Conservation (phyloP, 2,329 filamentous ascomycete genomes). For the Neofusicoccum laricinum region DNA sequence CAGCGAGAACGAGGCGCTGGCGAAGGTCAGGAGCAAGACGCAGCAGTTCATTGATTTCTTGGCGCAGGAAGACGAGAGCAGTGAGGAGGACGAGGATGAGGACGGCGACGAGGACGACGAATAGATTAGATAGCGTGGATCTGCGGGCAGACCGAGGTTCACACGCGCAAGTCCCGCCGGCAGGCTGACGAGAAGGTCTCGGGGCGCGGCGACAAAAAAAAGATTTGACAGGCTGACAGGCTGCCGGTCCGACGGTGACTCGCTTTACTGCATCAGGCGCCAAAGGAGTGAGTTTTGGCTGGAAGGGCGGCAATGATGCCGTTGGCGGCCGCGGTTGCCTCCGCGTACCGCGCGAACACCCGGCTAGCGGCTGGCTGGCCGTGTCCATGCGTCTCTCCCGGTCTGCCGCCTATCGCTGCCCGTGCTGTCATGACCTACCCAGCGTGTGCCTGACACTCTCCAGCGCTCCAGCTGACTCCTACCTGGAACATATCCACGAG, state of each 20-base stretch:
- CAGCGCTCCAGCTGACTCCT: slow-evolving; percentile 12
- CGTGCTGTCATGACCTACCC: slow-evolving; percentile 8
- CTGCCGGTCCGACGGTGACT: background rate
- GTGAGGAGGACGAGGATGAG: slow-evolving; percentile 52
- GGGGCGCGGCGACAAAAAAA: background rate
- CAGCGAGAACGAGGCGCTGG: slow-evolving; percentile 65
- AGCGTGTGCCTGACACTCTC: slow-evolving; percentile 13
- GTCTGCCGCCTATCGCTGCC: background rate
- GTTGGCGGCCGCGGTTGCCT: slow-evolving; percentile 6
- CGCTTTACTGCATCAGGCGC: background rate
- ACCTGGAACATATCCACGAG: slow-evolving; percentile 3
- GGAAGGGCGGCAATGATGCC: background rate
- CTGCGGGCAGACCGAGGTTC: background rate
- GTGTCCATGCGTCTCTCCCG: slow-evolving; percentile 6
- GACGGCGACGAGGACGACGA: slow-evolving; percentile 20
- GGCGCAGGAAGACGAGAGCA: slow-evolving; percentile 66
- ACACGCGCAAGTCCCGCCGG: background rate
- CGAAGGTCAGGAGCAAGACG: slow-evolving; percentile 68
- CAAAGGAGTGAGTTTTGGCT: background rate
- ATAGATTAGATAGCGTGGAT: slow-evolving; percentile 10
- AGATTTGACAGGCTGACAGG: background rate
- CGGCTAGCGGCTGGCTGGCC: background rate
- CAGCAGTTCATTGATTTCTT: slow-evolving; percentile 74
- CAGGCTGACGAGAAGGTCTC: background rate
- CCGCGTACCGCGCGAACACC: slow-evolving; percentile 1